Conservation (phyloP, 345 rosid genomes). For the Populus deltoides region DNA sequence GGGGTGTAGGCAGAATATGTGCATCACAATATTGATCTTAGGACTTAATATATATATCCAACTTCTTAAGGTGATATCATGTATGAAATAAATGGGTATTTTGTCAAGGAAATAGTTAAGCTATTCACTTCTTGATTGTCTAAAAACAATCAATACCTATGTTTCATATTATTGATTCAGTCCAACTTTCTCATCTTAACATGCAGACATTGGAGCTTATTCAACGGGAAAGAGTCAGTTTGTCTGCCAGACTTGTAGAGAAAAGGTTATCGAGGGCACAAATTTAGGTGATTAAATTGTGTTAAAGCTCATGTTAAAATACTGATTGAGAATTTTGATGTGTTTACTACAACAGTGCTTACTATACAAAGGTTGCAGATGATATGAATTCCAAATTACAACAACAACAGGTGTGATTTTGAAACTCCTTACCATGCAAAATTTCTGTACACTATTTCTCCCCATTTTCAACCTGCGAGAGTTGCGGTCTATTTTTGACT, state of each 20-base stretch:
- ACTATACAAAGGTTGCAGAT: slow-evolving; percentile 47
- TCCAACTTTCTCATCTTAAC: not conserved
- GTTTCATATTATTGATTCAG: not conserved
- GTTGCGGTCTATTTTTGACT: slow-evolving; percentile 6
- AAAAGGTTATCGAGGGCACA: slow-evolving; percentile 50
- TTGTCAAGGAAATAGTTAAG: slow-evolving; percentile 1
- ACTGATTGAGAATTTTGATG: not conserved
- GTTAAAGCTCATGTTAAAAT: slow-evolving; percentile 1
- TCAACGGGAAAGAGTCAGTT: slow-evolving; percentile 50
- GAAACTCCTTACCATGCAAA: slow-evolving; percentile 1
- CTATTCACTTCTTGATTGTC: not conserved
- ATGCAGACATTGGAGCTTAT: slow-evolving; percentile 61
- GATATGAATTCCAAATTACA: slow-evolving; percentile 45
- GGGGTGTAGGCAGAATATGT: too few relatives aligned
- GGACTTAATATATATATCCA: not conserved
- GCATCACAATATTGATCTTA: too few relatives aligned
- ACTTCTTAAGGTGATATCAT: not conserved
- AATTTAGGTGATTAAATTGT: slow-evolving; percentile 12
- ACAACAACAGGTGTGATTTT: slow-evolving; percentile 53
- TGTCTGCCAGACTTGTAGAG: slow-evolving; percentile 43
- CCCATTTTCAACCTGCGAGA: slow-evolving; percentile 5
- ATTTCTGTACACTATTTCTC: not conserved
- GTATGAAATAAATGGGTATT: not conserved
- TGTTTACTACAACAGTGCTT: slow-evolving; percentile 38
- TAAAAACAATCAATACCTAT: not conserved